These are phyloP conservation scores for Ambrosia trifida DNA, from an alignment of 129 eudicot genomes.

Conservation along the genomic window DNA sequence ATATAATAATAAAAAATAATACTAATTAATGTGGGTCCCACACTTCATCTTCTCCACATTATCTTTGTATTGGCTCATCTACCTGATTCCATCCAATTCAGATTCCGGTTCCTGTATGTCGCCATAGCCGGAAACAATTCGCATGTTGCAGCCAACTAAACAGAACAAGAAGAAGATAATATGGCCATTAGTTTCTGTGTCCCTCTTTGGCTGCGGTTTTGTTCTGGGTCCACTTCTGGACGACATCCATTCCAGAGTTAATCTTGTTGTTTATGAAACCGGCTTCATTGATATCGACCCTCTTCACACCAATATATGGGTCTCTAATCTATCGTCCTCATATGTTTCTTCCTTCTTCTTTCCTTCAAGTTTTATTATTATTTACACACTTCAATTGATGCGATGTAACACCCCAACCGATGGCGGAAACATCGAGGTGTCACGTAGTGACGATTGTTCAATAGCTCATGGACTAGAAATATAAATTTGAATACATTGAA, in stretches of 20 bases:
- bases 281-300: constrained; percentile 72
- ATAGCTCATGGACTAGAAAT: no score
- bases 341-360: no score
- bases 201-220: constrained; percentile 68
- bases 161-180: constrained; percentile 7
- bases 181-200: constrained; percentile 51
- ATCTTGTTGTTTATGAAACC: constrained; percentile 67
- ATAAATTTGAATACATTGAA: no score
- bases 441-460: no score
- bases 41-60: no score
- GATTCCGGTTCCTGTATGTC: background rate
- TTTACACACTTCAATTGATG: background rate
- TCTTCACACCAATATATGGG: constrained; percentile 67
- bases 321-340: background rate
- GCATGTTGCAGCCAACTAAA: constrained; percentile 36
- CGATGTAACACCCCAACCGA: no score
- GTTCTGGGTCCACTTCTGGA: constrained; percentile 68
- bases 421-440: no score
- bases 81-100: background rate
- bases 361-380: background rate
- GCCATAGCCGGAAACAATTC: constrained; percentile 12
- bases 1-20: no score
- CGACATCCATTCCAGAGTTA: constrained; percentile 69
- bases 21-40: no score
- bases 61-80: background rate